A percentile compares a stretch with the other conserved stretches of the same genome.
Conservation (phyloP, 306 rosid species). For the Rosa chinensis region DNA sequence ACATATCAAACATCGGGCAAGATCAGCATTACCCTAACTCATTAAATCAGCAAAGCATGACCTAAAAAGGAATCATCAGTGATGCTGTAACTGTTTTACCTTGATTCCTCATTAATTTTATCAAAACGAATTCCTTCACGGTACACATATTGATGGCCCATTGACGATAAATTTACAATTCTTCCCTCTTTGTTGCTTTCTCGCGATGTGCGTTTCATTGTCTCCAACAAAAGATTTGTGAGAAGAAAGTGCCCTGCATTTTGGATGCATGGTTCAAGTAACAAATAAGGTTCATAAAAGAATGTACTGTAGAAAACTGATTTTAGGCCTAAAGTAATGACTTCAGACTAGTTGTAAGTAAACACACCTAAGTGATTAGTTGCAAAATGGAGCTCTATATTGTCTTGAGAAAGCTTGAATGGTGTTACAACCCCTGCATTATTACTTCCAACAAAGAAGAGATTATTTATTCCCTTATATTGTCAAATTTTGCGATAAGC, state of each 20-base stretch:
- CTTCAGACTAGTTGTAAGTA: not conserved
- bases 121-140: slow-evolving; percentile 61
- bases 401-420: slow-evolving; percentile 64
- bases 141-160: slow-evolving; percentile 54
- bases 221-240: slow-evolving; percentile 73
- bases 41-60: not conserved
- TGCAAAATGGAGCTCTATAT: slow-evolving; percentile 78
- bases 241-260: slow-evolving; percentile 79
- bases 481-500: too few relatives aligned
- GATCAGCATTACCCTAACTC: not conserved
- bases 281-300: not conserved
- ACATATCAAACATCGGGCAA: not conserved
- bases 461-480: not conserved
- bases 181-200: slow-evolving; percentile 69
- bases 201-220: slow-evolving; percentile 67
- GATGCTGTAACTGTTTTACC: slow-evolving; percentile 41
- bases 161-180: slow-evolving; percentile 69
- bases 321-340: too few relatives aligned
- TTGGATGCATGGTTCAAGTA: not conserved
- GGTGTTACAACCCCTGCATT: slow-evolving; percentile 82
- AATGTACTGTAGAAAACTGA: not conserved
- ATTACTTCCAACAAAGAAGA: slow-evolving; percentile 51
- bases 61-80: not conserved
- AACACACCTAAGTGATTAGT: slow-evolving; percentile 72
- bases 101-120: slow-evolving; percentile 65